Percentiles rank a stretch among this genome's conserved stretches.
These are phyloP conservation scores for Aspergillus udagawae DNA, from an alignment of 2,329 filamentous ascomycete genomes.

Conservation along the genomic window DNA sequence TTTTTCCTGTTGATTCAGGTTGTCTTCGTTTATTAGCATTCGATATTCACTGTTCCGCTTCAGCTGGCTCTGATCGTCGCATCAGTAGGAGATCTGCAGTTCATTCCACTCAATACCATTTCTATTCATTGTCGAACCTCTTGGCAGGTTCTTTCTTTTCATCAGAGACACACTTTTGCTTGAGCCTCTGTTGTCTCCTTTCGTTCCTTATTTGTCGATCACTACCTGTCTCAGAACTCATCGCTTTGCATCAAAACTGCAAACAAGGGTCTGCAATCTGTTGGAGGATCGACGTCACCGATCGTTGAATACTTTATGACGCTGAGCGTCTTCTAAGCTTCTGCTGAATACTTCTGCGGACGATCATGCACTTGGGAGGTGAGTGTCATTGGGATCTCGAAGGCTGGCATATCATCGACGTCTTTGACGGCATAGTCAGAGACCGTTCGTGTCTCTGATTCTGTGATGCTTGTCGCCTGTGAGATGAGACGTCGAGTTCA, in stretches of 20 bases:
- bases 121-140: background rate
- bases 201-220: background rate
- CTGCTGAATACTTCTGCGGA: slow-evolving; percentile 7
- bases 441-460: background rate
- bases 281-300: background rate
- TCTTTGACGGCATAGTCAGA: background rate
- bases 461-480: background rate
- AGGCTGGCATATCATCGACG: slow-evolving; percentile 6
- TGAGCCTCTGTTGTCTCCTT: background rate
- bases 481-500: slow-evolving; percentile 5
- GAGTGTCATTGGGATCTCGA: slow-evolving; percentile 6
- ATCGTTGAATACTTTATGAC: slow-evolving; percentile 1
- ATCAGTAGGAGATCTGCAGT: background rate
- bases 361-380: slow-evolving; percentile 17
- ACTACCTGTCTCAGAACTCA: background rate
- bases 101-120: background rate
- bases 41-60: background rate
- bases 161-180: background rate
- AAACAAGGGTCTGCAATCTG: background rate
- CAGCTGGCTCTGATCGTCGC: slow-evolving; percentile 12
- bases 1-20: slow-evolving; percentile 4
- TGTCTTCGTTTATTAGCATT: background rate
- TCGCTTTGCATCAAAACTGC: background rate
- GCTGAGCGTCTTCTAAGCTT: slow-evolving; percentile 12
- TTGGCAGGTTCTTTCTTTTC: background rate